A percentile compares a stretch with the other conserved stretches of the same genome.
phyloP scores from a whole-genome alignment of 192 early-diverging fungal species.

The Martensiomyces pterosporus region DNA sequence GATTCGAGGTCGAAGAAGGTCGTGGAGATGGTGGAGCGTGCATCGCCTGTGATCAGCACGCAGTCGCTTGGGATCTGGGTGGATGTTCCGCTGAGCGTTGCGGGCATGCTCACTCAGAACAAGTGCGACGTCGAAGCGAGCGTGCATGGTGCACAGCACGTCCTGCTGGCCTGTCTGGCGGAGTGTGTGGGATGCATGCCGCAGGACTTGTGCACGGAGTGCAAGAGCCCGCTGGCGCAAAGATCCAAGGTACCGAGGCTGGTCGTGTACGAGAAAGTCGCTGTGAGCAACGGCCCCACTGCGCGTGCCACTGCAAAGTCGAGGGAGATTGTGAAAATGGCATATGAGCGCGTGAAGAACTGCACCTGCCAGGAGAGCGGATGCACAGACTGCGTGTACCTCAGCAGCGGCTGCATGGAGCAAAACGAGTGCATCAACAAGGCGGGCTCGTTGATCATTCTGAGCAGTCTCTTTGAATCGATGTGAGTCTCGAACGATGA shows the following conservation, averaged over 20 bases:
- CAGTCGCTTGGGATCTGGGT: constrained; percentile 26
- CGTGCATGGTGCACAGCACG: constrained; percentile 36
- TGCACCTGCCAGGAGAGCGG: constrained; percentile 1
- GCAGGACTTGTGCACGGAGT: constrained; percentile 14
- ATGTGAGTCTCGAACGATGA: too few relatives aligned
- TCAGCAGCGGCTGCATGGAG: constrained; percentile 9
- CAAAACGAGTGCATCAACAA: constrained; percentile 15
- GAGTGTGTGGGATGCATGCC: neutral
- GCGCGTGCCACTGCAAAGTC: neutral
- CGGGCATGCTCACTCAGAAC: neutral
- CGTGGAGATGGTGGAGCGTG: constrained; percentile 20
- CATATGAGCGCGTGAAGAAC: neutral
- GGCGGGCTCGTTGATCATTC: neutral
- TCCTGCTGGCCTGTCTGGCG: constrained; percentile 5
- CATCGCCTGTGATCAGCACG: constrained; percentile 4
- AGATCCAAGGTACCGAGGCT: constrained; percentile 12
- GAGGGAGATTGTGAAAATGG: neutral
- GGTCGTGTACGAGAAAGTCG: constrained; percentile 16
- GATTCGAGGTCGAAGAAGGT: constrained; percentile 14
- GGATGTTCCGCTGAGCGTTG: constrained; percentile 12
- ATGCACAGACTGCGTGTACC: constrained; percentile 13
- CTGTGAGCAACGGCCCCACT: neutral
- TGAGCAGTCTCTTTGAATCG: too few relatives aligned
- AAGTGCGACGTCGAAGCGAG: constrained; percentile 16
- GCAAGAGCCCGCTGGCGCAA: constrained; percentile 14